These are phyloP conservation scores for Polygonum aviculare DNA, from an alignment of 148 eudicot species.

Conservation along the genomic window DNA sequence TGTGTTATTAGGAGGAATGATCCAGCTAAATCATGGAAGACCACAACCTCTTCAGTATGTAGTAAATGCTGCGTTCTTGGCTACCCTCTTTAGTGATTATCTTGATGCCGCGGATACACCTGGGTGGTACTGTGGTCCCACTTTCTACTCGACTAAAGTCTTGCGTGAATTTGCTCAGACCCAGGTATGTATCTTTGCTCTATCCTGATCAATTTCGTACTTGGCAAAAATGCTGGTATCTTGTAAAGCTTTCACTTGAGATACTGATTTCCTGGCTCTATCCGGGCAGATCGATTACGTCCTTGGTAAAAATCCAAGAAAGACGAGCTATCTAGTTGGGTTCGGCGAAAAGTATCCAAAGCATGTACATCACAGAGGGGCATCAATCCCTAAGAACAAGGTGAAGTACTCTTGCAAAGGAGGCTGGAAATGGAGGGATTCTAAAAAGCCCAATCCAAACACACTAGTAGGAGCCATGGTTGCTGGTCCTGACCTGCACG, in stretches of 20 bases:
- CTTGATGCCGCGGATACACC: conserved; percentile 80
- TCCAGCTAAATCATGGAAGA: conserved; percentile 70
- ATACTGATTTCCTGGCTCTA: background rate
- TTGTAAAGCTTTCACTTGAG: too few relatives aligned
- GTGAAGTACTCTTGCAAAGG: conserved; percentile 78
- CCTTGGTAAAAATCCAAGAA: conserved; percentile 76
- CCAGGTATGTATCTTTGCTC: conserved; percentile 33
- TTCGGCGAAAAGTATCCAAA: conserved; percentile 64
- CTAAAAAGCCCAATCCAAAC: too few relatives aligned
- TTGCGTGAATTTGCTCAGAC: conserved; percentile 71
- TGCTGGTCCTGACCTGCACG: conserved; percentile 78
- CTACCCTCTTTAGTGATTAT: conserved; percentile 71
- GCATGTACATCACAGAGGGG: conserved; percentile 51
- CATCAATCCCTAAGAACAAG: conserved; percentile 51
- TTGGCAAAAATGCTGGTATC: too few relatives aligned
- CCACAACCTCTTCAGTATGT: conserved; percentile 94
- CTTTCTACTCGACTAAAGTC: conserved; percentile 26
- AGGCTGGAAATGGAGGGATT: conserved; percentile 40
- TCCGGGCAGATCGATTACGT: conserved; percentile 59
- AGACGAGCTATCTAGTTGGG: conserved; percentile 83
- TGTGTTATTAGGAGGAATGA: conserved; percentile 55
- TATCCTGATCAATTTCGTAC: too few relatives aligned
- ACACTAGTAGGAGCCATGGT: too few relatives aligned
- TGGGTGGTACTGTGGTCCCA: conserved; percentile 55
- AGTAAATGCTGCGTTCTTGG: conserved; percentile 86